Conservation (phyloP, 2,329 filamentous ascomycete species). For the Trichoderma sp. region DNA sequence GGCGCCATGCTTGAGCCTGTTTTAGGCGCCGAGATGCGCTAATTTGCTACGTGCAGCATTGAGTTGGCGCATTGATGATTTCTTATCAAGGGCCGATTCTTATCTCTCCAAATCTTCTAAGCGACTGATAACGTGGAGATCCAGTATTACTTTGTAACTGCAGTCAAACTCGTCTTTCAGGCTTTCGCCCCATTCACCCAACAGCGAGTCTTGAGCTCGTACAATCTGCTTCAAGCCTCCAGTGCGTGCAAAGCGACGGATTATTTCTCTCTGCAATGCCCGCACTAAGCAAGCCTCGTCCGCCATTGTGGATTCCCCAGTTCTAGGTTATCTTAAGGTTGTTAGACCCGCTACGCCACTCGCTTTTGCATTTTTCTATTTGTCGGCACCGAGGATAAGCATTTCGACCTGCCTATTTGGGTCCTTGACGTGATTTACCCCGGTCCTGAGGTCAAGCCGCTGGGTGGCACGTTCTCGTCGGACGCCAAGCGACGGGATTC, state of each 20-base stretch:
- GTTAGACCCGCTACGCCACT: slow-evolving; percentile 19
- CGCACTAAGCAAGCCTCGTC: slow-evolving; percentile 15
- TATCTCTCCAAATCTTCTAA: background rate
- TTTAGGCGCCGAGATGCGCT: background rate
- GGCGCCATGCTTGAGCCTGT: background rate
- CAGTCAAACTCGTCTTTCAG: background rate
- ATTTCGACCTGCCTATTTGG: slow-evolving; percentile 22
- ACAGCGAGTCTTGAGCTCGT: background rate
- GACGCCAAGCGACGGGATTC: background rate
- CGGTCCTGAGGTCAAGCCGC: slow-evolving; percentile 19
- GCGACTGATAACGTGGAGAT: background rate
- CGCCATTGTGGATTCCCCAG: background rate
- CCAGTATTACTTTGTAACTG: background rate
- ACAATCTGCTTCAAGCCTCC: background rate
- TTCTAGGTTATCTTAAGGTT: slow-evolving; percentile 27
- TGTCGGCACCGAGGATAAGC: slow-evolving; percentile 15
- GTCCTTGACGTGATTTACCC: slow-evolving; percentile 24
- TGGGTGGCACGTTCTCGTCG: background rate
- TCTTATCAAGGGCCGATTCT: background rate
- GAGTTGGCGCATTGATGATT: background rate
- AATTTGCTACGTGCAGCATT: background rate
- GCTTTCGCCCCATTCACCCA: background rate
- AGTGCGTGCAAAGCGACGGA: background rate
- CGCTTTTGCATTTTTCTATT: slow-evolving; percentile 13
- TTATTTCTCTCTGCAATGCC: slow-evolving; percentile 1